A percentile compares a stretch with the other conserved stretches of the same genome.
Evolutionary conservation across 106 monocot genomes (phyloP).

Genomic region (Dioscorea zingiberensis): DNA sequence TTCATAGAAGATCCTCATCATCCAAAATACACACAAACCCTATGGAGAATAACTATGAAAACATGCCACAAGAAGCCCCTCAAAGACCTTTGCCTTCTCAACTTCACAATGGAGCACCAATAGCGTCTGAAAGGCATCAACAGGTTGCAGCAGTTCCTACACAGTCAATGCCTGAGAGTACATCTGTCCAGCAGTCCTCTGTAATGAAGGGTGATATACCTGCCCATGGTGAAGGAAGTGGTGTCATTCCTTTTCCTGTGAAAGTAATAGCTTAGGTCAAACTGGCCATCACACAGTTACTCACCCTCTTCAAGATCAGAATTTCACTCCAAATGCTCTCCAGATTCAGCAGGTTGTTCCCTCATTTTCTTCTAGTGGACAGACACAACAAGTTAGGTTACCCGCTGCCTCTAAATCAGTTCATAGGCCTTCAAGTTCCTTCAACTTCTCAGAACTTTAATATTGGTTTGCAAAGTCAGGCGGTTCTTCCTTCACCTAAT

Average conservation of each 20-base stretch:
- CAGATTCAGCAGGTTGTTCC: conserved; percentile 23
- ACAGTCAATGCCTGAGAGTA: conserved; percentile 1
- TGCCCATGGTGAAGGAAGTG: neutral
- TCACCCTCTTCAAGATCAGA: neutral
- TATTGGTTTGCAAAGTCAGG: neutral
- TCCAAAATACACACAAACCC: neutral
- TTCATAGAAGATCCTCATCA: neutral
- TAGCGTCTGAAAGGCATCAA: neutral
- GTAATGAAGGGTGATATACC: neutral
- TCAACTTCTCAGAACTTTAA: neutral
- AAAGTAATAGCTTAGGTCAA: neutral
- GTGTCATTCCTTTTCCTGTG: neutral
- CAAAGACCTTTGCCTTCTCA: neutral
- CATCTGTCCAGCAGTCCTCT: neutral
- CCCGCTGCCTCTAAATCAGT: conserved; percentile 1
- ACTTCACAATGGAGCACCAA: conserved; percentile 1
- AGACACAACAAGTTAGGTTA: neutral
- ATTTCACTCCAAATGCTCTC: conserved; percentile 1
- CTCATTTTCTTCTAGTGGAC: conserved; percentile 15
- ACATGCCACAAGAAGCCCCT: neutral
- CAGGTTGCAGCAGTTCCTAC: neutral
- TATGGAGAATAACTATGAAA: conserved; percentile 1
- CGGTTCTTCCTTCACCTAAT: neutral
- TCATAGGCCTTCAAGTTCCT: conserved; percentile 4
- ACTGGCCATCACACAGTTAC: neutral